Percentiles rank a stretch among this genome's conserved stretches.
phyloP scores from a whole-genome alignment of 2,329 filamentous ascomycete species.

The Phialophora tarda region DNA sequence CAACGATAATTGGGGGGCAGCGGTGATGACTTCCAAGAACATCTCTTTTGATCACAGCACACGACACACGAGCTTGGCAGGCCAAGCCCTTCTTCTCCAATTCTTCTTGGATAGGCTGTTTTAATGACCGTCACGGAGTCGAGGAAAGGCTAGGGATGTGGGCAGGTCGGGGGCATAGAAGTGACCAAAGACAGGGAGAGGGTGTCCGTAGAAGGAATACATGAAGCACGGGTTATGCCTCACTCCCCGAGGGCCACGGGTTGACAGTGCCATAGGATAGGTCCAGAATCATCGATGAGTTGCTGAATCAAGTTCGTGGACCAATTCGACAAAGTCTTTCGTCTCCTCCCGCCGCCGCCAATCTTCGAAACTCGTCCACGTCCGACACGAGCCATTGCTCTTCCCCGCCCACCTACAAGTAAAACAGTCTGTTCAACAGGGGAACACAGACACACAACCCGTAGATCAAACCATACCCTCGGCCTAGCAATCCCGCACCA shows the following conservation, averaged over 20 bases:
- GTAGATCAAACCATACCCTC: constrained; percentile 12
- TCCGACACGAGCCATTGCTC: constrained; percentile 24
- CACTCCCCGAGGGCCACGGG: not conserved
- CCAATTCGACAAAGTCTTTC: constrained; percentile 28
- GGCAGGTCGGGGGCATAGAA: not conserved
- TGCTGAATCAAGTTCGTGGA: constrained; percentile 25
- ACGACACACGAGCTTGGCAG: constrained; percentile 24
- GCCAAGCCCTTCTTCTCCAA: constrained; percentile 27
- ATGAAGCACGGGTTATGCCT: not conserved
- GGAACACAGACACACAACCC: not conserved
- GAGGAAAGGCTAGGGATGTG: constrained; percentile 9
- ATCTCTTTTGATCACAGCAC: constrained; percentile 15
- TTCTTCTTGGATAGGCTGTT: constrained; percentile 11
- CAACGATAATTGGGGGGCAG: constrained; percentile 18
- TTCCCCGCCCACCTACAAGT: constrained; percentile 29
- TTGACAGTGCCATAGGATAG: constrained; percentile 11
- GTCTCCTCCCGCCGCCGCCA: constrained; percentile 30
- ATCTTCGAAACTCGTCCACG: constrained; percentile 24
- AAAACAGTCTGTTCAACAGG: not conserved
- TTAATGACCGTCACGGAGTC: constrained; percentile 10
- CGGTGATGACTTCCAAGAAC: not conserved
- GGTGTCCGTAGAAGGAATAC: constrained; percentile 1
- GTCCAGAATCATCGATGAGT: not conserved
- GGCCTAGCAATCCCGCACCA: constrained; percentile 32
- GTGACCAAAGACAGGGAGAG: not conserved